These are phyloP conservation scores for Marchantia paleacea DNA, from an alignment of 225 moss, liverwort and hornwort species.

Conservation along the genomic window DNA sequence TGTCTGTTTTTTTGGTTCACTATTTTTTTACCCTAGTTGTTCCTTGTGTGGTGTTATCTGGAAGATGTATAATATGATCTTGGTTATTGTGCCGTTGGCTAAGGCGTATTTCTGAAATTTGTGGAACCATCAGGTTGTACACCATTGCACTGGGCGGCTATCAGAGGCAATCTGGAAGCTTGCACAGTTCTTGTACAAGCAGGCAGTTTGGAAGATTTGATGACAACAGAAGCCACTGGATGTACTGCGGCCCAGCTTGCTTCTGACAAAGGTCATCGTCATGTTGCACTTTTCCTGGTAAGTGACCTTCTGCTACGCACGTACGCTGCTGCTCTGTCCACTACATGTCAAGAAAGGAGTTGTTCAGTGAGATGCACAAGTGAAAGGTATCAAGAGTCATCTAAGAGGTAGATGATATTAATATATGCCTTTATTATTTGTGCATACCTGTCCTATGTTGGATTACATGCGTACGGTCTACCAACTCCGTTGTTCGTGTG, in stretches of 20 bases:
- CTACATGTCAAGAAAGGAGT: no score
- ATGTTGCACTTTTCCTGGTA: slow-evolving; percentile 89
- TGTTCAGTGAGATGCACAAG: no score
- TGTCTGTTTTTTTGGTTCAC: no score
- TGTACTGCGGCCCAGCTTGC: slow-evolving; percentile 78
- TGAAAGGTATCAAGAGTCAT: no score
- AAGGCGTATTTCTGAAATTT: background rate
- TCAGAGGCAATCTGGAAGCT: slow-evolving; percentile 95
- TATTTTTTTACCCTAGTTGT: no score
- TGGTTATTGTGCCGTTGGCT: no score
- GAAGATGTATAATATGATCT: no score
- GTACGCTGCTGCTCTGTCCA: no score
- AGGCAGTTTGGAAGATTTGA: slow-evolving; percentile 68
- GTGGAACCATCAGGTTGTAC: slow-evolving; percentile 64
- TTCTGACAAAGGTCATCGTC: slow-evolving; percentile 86
- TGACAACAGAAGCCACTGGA: slow-evolving; percentile 70
- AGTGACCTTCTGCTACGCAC: slow-evolving; percentile 11
- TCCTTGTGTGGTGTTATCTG: no score
- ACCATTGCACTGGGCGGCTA: slow-evolving; percentile 96
- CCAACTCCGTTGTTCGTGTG: no score
- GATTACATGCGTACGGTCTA: background rate
- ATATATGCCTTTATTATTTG: background rate
- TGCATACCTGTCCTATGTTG: background rate
- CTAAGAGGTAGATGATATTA: no score
- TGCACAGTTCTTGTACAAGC: slow-evolving; percentile 99